Evolutionary conservation across 139 green algal genomes (phyloP).

Genomic region (Chlamydomonas urium): DNA sequence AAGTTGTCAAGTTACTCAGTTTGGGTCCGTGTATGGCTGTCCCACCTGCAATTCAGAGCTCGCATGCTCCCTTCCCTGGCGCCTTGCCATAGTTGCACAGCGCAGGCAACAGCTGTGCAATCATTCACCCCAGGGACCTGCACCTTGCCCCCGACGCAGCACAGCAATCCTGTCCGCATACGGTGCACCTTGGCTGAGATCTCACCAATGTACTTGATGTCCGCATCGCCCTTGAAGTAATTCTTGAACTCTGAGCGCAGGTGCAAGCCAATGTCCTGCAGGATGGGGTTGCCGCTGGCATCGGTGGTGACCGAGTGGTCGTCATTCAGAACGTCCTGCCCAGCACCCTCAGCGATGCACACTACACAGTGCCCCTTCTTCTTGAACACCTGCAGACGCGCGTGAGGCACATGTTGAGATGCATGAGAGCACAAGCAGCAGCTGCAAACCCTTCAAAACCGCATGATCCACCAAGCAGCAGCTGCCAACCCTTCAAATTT

Average conservation of each 20-base stretch:
- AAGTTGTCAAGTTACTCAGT: background rate
- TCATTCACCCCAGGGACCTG: no score
- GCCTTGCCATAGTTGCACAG: no score
- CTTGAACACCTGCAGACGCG: conserved; percentile 12
- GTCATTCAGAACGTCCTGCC: conserved; percentile 61
- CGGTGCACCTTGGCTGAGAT: no score
- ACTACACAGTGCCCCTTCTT: conserved; percentile 33
- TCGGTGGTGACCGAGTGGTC: conserved; percentile 33
- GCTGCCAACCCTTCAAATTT: background rate
- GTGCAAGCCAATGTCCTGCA: conserved; percentile 73
- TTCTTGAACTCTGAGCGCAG: conserved; percentile 39
- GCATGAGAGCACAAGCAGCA: background rate
- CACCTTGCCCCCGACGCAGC: no score
- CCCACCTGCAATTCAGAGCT: no score
- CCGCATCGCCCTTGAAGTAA: conserved; percentile 47
- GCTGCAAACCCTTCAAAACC: background rate
- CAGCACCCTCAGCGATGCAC: conserved; percentile 72
- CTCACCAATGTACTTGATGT: conserved; percentile 91
- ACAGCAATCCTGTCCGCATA: no score
- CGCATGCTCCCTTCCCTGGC: no score
- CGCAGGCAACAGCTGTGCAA: no score
- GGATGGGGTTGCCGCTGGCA: conserved; percentile 61
- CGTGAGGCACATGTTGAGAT: background rate
- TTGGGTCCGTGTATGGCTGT: no score
- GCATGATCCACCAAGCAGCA: background rate